Base-by-base conservation (phyloP, 1,139 yeast species). In the Geotrichum siamense region DNA sequence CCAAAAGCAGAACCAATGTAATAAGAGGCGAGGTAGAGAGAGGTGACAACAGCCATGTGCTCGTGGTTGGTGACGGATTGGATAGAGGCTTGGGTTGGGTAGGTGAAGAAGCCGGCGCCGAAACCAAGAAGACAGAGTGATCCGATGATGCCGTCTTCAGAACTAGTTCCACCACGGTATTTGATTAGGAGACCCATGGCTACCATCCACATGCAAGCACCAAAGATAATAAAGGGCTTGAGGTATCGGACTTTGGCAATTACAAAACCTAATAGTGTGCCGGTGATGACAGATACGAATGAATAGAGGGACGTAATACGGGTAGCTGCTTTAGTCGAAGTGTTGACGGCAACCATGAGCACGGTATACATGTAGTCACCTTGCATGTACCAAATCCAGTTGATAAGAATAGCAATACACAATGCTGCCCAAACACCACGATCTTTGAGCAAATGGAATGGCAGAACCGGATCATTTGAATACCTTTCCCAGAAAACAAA, bases 41-140 rank as follows among this genome's bases (percentile, higher is more conserved):
- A 64, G 44, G 74, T 71, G 26, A 68, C 64, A 30, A 69, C 59
- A 5, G 73, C 72, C 60, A 71, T 57, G 55, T 71, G 72, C 49
- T 68, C 72, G 55, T 73, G 78, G 37, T 74, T 71, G 22, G 81
- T 75, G 46, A 74, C 72, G 1, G 84, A 63, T 55, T 78, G 79
- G 50, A 80, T 72, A 13, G 84, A 75, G 3, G 78, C 81, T 55
- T 76, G 82, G 15, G 78, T 71, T 25, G 84, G 75, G 57, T 79
- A 79, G 17, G 84, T 76, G 65, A 79, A 79, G 60, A 81, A 70
- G 8, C 84, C 82, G 39, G 84, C 82, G 54, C 86, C 85, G 44
- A 82, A 67, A 61, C 89, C 91, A 65, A 80, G 68, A 28, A 80
- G 63, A 58, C 79, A 75, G 53, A 78, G 69, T 21, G 79, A 75